Percentiles rank a stretch among this genome's conserved stretches.
phyloP scores from a whole-genome alignment of 108 stramenopile genomes.

The Cyclostephanos tholiformis region DNA sequence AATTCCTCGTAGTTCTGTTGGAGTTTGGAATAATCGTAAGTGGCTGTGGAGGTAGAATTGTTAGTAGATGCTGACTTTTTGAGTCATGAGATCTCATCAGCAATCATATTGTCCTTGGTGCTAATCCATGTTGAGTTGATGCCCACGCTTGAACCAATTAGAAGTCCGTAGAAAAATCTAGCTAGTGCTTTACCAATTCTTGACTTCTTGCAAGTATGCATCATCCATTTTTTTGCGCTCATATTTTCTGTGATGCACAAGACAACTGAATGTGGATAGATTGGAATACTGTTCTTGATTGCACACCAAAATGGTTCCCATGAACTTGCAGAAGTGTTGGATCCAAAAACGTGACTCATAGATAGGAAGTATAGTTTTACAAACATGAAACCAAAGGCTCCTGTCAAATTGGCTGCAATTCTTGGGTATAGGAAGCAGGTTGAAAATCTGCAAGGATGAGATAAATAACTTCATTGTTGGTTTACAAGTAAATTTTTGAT shows the following conservation, averaged over 20 bases:
- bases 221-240: slow-evolving; percentile 12
- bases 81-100: slow-evolving; percentile 34
- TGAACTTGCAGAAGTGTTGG: neutral
- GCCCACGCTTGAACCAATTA: slow-evolving; percentile 16
- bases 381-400: neutral
- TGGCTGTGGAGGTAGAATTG: neutral
- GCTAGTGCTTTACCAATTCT: slow-evolving; percentile 21
- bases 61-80: neutral
- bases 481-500: neutral
- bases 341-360: neutral
- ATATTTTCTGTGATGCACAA: slow-evolving; percentile 11
- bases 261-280: neutral
- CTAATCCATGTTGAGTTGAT: slow-evolving; percentile 18
- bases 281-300: neutral
- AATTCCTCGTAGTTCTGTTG: slow-evolving; percentile 10
- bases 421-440: neutral
- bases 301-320: neutral
- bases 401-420: neutral
- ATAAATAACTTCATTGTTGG: neutral
- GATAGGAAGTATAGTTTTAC: neutral
- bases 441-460: neutral
- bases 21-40: slow-evolving; percentile 15
- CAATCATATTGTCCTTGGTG: slow-evolving; percentile 11
- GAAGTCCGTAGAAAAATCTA: slow-evolving; percentile 4
- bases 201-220: slow-evolving; percentile 17